Evolutionary conservation across 1,284 basidiomycete genomes (phyloP), one percentile per base, ranked within the genome.

Genomic region (Austroboletus niveus): DNA sequence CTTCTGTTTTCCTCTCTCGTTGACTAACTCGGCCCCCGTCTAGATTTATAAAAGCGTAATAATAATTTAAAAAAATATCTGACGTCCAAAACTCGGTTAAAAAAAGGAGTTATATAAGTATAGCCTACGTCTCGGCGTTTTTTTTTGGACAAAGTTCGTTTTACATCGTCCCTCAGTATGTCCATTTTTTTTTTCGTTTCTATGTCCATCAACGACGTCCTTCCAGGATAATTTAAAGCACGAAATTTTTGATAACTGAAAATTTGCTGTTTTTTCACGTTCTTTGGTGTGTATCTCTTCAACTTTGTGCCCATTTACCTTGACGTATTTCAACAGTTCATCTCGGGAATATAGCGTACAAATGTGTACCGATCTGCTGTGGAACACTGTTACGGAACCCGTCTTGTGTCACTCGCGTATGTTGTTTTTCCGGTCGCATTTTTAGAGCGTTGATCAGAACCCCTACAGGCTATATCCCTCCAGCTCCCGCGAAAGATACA

Each of bases 41-140:
- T 29, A 31, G 30, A 29, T 20, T 27, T 36, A 29, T 24, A 24
- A 24, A 24, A 2, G 22, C 22, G 22, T 31, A 17, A 17, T 17
- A 1, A 17, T 24, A 39, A 40, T 27, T 27, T 20, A 29, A 59
- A 56, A 52, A 56, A 56, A 45, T 10, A 7, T 29, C 31, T 51
- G 44, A 55, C 34, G 5, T 40, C 32, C 20, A 22, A 59, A 59
- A 41, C 4, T 27, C 8, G 17, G 22, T 38, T n/a, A 27, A 55
- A 41, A 48, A 27, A 24, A 5, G 14, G 34, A 35, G 14, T 35
- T 14, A 14, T 14, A 14, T 14, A 5, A 5, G 8, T 29, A 27
- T 27, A 27, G 7, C 34, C 4, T 58, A 49, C 14, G 39, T 8
- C 20, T 30, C 11, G 29, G 42, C 40, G 34, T 34, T 20, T n/a